Evolutionary conservation across 2,329 filamentous ascomycete genomes (phyloP).

Genomic region (Rhynchosporium secalis): DNA sequence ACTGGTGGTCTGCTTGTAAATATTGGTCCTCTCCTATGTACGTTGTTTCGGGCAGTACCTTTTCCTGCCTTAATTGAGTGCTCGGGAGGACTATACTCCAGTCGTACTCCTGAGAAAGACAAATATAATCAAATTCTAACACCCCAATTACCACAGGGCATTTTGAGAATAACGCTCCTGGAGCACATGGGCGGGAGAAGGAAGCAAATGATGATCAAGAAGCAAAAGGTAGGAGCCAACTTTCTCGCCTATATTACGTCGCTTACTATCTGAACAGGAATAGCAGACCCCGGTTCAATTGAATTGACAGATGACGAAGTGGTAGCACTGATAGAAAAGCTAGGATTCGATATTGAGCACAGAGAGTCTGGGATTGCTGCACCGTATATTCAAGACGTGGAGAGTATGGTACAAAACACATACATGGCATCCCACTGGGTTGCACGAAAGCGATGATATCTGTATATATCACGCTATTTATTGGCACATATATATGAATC

Average conservation of each 20-base stretch:
- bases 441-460: constrained; percentile 63
- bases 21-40: constrained; percentile 80
- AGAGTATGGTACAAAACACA: constrained; percentile 82
- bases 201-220: constrained; percentile 53
- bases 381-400: constrained; percentile 83
- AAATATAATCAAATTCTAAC: too few species aligned
- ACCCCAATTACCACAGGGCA: constrained; percentile 52
- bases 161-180: constrained; percentile 74
- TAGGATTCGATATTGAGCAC: constrained; percentile 76
- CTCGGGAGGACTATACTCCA: too few species aligned
- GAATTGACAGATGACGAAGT: constrained; percentile 92
- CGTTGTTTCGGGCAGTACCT: too few species aligned
- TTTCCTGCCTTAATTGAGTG: too few species aligned
- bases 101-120: too few species aligned
- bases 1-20: constrained; percentile 84
- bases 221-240: constrained; percentile 42
- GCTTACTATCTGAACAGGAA: constrained; percentile 52
- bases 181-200: constrained; percentile 50
- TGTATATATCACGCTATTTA: neutral
- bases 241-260: neutral
- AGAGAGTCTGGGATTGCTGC: constrained; percentile 61
- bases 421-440: constrained; percentile 86
- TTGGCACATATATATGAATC: constrained; percentile 1
- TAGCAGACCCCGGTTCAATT: constrained; percentile 85
- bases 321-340: constrained; percentile 65